Evolutionary conservation across 805 yeast species (phyloP).

Genomic region (Saturnispora diversa): DNA sequence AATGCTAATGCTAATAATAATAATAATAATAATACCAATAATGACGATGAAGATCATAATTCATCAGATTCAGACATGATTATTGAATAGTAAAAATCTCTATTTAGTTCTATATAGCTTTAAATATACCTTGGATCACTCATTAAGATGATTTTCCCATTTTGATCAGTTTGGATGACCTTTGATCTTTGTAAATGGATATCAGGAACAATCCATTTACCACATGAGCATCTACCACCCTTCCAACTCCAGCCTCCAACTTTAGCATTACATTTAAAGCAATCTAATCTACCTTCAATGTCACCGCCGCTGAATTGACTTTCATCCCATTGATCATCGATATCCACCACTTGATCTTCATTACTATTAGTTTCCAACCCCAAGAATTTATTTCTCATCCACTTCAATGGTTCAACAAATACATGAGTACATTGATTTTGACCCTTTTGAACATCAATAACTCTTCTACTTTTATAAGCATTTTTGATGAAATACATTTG

Average conservation of each 20-base stretch:
- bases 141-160: slow-evolving; percentile 13
- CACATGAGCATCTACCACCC: slow-evolving; percentile 91
- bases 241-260: slow-evolving; percentile 93
- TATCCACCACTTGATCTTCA: slow-evolving; percentile 6
- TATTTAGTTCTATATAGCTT: background rate
- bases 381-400: slow-evolving; percentile 73
- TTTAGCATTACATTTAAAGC: slow-evolving; percentile 79
- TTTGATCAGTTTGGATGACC: slow-evolving; percentile 52
- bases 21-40: no score
- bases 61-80: slow-evolving; percentile 27
- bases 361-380: slow-evolving; percentile 5
- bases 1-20: no score
- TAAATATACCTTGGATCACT: slow-evolving; percentile 14
- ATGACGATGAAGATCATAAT: slow-evolving; percentile 9
- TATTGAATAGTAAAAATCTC: slow-evolving; percentile 18
- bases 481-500: slow-evolving; percentile 60
- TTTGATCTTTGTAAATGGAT: slow-evolving; percentile 72
- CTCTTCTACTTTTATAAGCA: slow-evolving; percentile 53
- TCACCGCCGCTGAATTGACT: slow-evolving; percentile 48
- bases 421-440: slow-evolving; percentile 67
- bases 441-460: slow-evolving; percentile 50
- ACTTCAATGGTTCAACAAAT: slow-evolving; percentile 78
- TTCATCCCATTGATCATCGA: slow-evolving; percentile 11
- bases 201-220: slow-evolving; percentile 92
- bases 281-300: slow-evolving; percentile 77